Percentiles rank a stretch among this genome's conserved stretches.
Evolutionary conservation across 163 green algal species (phyloP).

Genomic region (Scenedesmus sp.): DNA sequence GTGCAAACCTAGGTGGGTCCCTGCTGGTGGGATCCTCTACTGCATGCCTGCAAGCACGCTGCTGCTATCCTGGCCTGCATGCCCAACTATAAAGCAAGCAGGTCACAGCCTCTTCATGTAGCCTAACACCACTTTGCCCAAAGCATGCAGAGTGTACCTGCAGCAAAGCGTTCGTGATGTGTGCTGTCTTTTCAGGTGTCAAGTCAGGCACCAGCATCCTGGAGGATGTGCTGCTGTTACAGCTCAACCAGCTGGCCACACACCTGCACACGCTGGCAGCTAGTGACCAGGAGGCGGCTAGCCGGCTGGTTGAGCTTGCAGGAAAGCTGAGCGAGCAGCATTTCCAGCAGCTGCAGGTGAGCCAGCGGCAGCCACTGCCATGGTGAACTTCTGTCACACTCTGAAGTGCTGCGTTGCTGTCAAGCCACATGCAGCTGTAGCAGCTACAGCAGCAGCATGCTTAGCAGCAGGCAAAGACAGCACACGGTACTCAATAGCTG

Average conservation of each 20-base stretch:
- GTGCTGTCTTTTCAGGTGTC: constrained; percentile 6
- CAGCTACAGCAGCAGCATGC: too few species aligned
- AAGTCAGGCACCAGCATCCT: constrained; percentile 29
- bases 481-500: background rate
- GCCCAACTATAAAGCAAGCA: background rate
- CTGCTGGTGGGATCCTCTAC: background rate
- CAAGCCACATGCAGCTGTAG: too few species aligned
- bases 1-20: constrained; percentile 15
- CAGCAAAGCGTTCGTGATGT: background rate
- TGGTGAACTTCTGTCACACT: background rate
- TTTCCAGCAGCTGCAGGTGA: constrained; percentile 45
- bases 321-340: background rate
- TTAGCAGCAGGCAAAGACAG: too few species aligned
- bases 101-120: background rate
- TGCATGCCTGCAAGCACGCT: background rate
- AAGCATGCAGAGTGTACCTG: background rate
- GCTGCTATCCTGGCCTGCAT: background rate
- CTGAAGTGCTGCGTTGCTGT: background rate
- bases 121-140: background rate
- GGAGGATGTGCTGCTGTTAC: constrained; percentile 3
- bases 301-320: background rate
- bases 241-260: background rate
- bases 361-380: background rate
- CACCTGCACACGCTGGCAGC: constrained; percentile 36
- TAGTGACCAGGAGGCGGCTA: constrained; percentile 7